Conservation (phyloP, 1,284 basidiomycete genomes). For the Boletus subluridellus region DNA sequence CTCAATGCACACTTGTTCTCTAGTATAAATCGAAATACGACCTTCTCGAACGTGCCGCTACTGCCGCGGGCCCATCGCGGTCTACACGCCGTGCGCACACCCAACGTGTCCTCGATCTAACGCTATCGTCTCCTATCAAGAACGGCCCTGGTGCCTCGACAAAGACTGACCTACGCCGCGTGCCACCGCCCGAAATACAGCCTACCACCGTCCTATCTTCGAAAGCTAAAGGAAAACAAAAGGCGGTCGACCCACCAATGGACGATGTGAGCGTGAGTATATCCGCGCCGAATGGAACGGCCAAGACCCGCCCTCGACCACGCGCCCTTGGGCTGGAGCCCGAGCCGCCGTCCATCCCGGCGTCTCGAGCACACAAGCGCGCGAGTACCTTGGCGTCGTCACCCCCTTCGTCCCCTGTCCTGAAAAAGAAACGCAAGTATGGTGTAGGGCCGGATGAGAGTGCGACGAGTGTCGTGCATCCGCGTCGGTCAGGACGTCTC, state of each 20-base stretch:
- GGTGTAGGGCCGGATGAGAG: conserved; percentile 7
- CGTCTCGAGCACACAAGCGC: conserved; percentile 19
- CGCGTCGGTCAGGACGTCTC: conserved; percentile 26
- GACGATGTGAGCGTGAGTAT: conserved; percentile 6
- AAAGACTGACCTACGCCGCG: conserved; percentile 13
- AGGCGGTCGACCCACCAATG: conserved; percentile 36
- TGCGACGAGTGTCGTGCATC: not conserved
- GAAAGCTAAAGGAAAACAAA: conserved; percentile 36
- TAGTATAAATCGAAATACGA: conserved; percentile 65
- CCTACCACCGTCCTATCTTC: conserved; percentile 15
- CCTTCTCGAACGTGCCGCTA: conserved; percentile 49
- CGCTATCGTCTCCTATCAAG: conserved; percentile 20
- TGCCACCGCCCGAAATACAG: conserved; percentile 5
- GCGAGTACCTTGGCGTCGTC: conserved; percentile 10
- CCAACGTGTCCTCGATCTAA: conserved; percentile 48
- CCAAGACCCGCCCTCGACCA: conserved; percentile 10
- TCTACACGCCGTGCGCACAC: conserved; percentile 61
- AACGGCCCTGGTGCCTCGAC: conserved; percentile 3
- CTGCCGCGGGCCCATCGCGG: conserved; percentile 49
- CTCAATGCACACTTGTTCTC: not conserved
- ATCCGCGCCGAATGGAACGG: conserved; percentile 15
- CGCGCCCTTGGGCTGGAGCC: conserved; percentile 8
- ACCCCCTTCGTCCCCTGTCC: conserved; percentile 19
- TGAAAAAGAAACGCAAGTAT: conserved; percentile 29
- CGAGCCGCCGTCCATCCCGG: conserved; percentile 12